phyloP scores from a whole-genome alignment of 2,329 filamentous ascomycete species.

The Calonectria crousiana region DNA sequence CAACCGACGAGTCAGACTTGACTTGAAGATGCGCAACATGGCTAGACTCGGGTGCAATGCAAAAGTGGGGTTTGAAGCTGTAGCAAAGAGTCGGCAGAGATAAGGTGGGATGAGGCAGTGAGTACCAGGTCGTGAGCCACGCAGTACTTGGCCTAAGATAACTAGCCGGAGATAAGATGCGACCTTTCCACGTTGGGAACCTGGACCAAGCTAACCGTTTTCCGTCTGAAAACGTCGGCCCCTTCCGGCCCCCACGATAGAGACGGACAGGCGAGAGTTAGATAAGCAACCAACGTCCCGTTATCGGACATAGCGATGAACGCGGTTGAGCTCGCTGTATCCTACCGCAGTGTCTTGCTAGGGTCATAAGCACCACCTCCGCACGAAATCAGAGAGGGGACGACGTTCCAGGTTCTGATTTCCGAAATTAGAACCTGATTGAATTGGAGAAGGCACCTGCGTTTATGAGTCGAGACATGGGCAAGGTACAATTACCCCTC shows the following conservation, averaged over 20 bases:
- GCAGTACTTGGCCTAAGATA: constrained; percentile 6
- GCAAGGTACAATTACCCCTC: background rate
- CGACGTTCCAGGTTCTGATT: background rate
- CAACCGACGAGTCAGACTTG: background rate
- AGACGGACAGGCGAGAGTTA: background rate
- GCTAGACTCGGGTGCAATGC: constrained; percentile 6
- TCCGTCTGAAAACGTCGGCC: constrained; percentile 3
- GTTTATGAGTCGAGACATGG: background rate
- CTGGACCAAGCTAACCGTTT: background rate
- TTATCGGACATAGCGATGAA: constrained; percentile 4
- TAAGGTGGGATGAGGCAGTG: constrained; percentile 16
- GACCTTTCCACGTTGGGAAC: background rate
- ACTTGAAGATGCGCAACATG: background rate
- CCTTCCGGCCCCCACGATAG: constrained; percentile 28
- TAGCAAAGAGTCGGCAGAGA: background rate
- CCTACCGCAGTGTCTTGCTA: background rate
- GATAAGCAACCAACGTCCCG: background rate
- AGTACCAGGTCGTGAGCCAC: background rate
- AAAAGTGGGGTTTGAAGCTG: constrained; percentile 17
- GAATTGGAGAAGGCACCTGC: background rate
- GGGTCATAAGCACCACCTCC: background rate
- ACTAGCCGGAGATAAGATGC: constrained; percentile 14
- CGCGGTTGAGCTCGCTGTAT: background rate
- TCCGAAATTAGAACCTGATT: background rate
- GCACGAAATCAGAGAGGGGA: background rate